Percentiles rank a stretch among this genome's conserved stretches.
Conservation (phyloP, 148 eudicot genomes). For the Vaccinium myrtillus region DNA sequence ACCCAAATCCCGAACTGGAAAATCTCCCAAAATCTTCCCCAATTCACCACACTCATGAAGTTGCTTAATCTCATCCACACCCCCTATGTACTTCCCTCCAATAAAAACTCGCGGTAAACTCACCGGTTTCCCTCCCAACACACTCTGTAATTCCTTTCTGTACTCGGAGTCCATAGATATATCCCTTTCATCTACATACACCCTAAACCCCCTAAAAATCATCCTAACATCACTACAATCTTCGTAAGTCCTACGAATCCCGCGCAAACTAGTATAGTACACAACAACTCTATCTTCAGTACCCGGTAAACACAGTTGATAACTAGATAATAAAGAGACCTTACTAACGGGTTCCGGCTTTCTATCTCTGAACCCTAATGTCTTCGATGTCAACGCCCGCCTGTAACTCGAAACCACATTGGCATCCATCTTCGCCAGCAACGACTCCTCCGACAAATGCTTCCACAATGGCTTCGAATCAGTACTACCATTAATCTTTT, state of each 20-base stretch:
- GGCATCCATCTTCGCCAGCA: slow-evolving; percentile 77
- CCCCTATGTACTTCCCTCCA: slow-evolving; percentile 72
- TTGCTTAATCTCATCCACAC: slow-evolving; percentile 78
- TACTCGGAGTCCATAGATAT: slow-evolving; percentile 86
- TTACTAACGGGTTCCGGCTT: slow-evolving; percentile 21
- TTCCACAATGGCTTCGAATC: slow-evolving; percentile 89
- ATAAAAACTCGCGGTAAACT: slow-evolving; percentile 80
- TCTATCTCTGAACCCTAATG: slow-evolving; percentile 27
- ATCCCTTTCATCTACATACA: slow-evolving; percentile 78
- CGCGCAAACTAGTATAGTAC: slow-evolving; percentile 83
- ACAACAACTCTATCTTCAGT: slow-evolving; percentile 66
- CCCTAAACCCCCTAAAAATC: slow-evolving; percentile 76
- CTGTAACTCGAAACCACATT: slow-evolving; percentile 63
- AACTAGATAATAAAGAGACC: slow-evolving; percentile 12
- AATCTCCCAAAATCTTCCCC: slow-evolving; percentile 63
- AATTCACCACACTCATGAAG: slow-evolving; percentile 79
- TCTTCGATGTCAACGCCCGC: slow-evolving; percentile 48
- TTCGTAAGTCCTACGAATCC: slow-evolving; percentile 87
- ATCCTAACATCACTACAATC: slow-evolving; percentile 78
- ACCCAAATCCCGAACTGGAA: slow-evolving; percentile 54
- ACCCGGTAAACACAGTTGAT: slow-evolving; percentile 27
- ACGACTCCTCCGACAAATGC: slow-evolving; percentile 83
- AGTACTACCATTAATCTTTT: slow-evolving; percentile 22
- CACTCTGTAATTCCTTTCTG: slow-evolving; percentile 64
- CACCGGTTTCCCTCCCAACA: slow-evolving; percentile 53